Base-by-base conservation (phyloP, 169 alveolate genomes). In the Plasmodium fragile region DNA sequence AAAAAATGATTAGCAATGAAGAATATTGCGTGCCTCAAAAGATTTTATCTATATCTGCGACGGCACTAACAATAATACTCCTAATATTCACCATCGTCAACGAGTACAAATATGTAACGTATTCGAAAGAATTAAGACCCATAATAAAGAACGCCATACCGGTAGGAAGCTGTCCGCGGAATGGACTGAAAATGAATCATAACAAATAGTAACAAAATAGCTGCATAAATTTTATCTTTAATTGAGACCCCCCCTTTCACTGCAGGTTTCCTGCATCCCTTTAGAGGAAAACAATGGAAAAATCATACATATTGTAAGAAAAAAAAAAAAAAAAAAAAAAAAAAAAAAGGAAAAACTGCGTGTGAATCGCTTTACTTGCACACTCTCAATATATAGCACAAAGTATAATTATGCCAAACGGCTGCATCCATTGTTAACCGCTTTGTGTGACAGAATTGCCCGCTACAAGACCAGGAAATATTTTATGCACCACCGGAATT, bases 401-500 rank as follows among this genome's bases (percentile, higher is more conserved):
- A 30, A 72, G 16, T 5, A 59, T 7, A 59, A 10, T 41, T 45
- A 13, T 79, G 55, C 70, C 52, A 79, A 45, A 79, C 32, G 53
- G 16, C 25, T 79, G 55, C 36, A 45, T 18, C 22, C 34, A n/a
- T 39, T 45, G 69, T 75, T 87, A 41, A 55, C 65, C 49, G 22
- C 59, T 83, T 45, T 55, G 36, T 25, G 13, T 22, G 30, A 72
- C 71, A 96, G 97, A 94, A 87, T 77, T 96, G 97, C 73, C 92
- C 85, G 65, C 65, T 96, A 85, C 96, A 95, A 84, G 94, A 89
- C 25, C 78, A 84, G 43, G 92, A 92, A 71, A 83, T 92, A 25
- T 92, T 94, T 92, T 96, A 96, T 80, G 93, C 96, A 41, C 97
- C 97, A 34, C 89, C 95, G 89, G 97, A 96, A 96, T 96, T 96